These are phyloP conservation scores for Fusarium papillatum DNA, from an alignment of 2,329 filamentous ascomycete genomes.

Conservation along the genomic window DNA sequence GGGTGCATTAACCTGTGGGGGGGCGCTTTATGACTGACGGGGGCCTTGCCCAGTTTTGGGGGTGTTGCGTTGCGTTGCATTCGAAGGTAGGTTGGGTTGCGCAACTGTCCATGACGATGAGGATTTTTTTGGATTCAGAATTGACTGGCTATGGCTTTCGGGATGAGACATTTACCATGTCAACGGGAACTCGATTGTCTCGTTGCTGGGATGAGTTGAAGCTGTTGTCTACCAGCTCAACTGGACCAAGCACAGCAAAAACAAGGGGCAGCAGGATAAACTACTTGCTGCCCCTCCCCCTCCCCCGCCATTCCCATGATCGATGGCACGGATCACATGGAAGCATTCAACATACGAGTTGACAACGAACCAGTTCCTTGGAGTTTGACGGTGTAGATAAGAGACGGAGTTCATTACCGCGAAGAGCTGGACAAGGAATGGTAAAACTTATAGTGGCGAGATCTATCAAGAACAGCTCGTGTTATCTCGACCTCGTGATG, in stretches of 20 bases:
- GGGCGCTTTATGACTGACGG: neutral
- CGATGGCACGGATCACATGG: conserved; percentile 40
- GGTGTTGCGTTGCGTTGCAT: neutral
- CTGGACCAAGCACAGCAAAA: neutral
- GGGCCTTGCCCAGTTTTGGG: conserved; percentile 3
- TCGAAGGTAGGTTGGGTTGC: neutral
- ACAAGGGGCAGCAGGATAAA: conserved; percentile 1
- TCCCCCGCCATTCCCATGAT: conserved; percentile 43
- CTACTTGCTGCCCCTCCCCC: conserved; percentile 29
- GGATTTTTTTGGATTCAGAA: neutral
- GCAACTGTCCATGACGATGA: conserved; percentile 14
- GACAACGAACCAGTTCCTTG: conserved; percentile 22
- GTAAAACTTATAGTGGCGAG: conserved; percentile 4
- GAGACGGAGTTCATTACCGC: neutral
- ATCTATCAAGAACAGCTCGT: neutral
- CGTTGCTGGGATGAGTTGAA: neutral
- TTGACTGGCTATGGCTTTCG: neutral
- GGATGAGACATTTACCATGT: conserved; percentile 1
- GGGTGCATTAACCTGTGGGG: conserved; percentile 28
- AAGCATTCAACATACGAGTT: conserved; percentile 38
- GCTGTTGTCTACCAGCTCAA: neutral
- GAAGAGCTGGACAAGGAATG: neutral
- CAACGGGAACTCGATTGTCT: conserved; percentile 1
- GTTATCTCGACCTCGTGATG: conserved; percentile 7
- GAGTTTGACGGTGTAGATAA: conserved; percentile 16